Base-by-base conservation (phyloP, 768 basidiomycete genomes). In the Ephemerocybe angulata region DNA sequence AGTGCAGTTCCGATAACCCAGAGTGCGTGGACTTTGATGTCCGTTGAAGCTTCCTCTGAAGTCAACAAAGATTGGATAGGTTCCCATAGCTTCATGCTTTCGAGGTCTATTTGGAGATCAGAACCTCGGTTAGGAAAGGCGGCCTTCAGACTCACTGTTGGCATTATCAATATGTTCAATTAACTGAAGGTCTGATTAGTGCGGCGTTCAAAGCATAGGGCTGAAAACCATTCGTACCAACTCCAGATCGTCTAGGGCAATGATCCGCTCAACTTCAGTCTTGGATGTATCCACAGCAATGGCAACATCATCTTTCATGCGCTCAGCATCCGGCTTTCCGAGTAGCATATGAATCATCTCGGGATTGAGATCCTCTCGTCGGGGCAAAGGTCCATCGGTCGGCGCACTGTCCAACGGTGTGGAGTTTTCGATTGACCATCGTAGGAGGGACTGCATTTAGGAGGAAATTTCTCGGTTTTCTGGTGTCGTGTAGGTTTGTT, bases 131-230 rank as follows among this genome's bases (percentile, higher is more conserved):
- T 30, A n/a, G 11, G 21, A 10, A 22, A 17, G 17, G 58, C 38
- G 17, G 15, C 28, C 8, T 24, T 66, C 55, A 42, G 63, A 86
- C 56, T 37, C 24, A 58, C 93, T 82, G 65, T 93, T 95, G 0
- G 93, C 93, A 67, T 96, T 96, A 63, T 96, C 93, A 51, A 96
- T 91, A 37, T 82, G 82, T 67, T 96, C 91, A 53, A 95, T 77
- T 27, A 95, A 75, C 93, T 94, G 60, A 25, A 46, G 12, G 37
- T 43, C 57, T 38, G 21, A 27, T 27, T 13, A 33, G 30, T 28
- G 29, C 41, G 50, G 10, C 41, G 21, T 13, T 19, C 21, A 15
- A 8, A 19, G 21, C 50, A 25, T 31, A 49, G 3, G 41, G 49
- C 29, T 47, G 29, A 38, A 13, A 28, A 37, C 12, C 12, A 3